Percentiles rank a stretch among this genome's conserved stretches.
These are phyloP conservation scores for Syzygium jambos DNA, from an alignment of 345 rosid genomes.

Conservation along the genomic window DNA sequence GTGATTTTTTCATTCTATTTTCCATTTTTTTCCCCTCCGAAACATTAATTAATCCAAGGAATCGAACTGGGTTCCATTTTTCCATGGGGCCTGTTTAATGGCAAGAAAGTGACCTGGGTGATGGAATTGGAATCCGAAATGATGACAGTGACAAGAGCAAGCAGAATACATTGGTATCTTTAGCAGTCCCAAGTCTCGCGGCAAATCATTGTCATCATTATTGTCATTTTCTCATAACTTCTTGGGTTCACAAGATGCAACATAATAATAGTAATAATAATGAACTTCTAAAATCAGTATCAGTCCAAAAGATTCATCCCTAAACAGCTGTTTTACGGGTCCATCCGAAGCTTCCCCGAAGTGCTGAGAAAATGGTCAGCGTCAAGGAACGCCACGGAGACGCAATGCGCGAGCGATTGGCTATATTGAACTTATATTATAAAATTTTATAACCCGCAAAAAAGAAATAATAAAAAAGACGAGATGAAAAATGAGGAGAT, in stretches of 20 bases:
- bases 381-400: neutral
- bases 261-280: neutral
- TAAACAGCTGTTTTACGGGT: neutral
- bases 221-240: rapidly evolving
- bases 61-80: neutral
- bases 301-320: neutral
- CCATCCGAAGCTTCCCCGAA: neutral
- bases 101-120: neutral
- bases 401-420: neutral
- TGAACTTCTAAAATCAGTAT: neutral
- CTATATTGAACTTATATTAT: neutral
- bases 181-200: neutral
- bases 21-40: neutral
- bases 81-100: neutral
- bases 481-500: neutral
- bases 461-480: neutral
- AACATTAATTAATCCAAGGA: neutral
- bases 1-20: too few relatives aligned
- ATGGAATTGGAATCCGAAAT: neutral
- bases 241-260: neutral
- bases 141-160: neutral
- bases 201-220: neutral
- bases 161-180: neutral
- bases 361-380: neutral
- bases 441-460: neutral